Evolutionary conservation across 768 basidiomycete genomes (phyloP).

Genomic region (Tricholoma saponaceum): DNA sequence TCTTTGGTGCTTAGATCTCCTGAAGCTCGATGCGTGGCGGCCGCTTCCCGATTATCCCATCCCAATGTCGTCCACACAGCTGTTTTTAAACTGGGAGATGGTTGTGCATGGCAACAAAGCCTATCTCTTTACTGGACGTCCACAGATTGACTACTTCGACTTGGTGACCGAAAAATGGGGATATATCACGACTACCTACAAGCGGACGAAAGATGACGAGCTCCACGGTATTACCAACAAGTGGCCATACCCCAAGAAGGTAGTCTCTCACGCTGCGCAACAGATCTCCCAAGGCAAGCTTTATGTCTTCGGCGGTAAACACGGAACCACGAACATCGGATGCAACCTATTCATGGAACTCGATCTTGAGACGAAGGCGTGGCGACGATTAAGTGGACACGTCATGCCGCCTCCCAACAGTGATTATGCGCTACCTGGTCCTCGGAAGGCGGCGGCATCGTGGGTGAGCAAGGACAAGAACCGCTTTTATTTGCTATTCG

Average conservation of each 20-base stretch:
- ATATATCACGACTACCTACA: constrained; percentile 21
- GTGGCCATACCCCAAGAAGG: constrained; percentile 25
- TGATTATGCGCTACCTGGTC: constrained; percentile 25
- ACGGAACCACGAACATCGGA: constrained; percentile 23
- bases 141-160: constrained; percentile 30
- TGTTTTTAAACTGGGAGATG: constrained; percentile 20
- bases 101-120: constrained; percentile 26
- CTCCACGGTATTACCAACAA: constrained; percentile 14
- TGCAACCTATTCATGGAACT: constrained; percentile 35
- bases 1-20: constrained; percentile 23
- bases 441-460: constrained; percentile 27
- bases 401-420: constrained; percentile 13
- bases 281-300: constrained; percentile 27
- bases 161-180: constrained; percentile 31
- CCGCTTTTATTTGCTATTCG: constrained; percentile 30
- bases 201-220: constrained; percentile 12
- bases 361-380: constrained; percentile 27
- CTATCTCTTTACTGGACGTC: constrained; percentile 31
- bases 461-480: constrained; percentile 29
- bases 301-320: constrained; percentile 35
- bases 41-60: constrained; percentile 23
- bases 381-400: constrained; percentile 14
- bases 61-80: constrained; percentile 7
- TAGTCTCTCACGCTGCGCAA: constrained; percentile 12
- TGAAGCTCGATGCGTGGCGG: constrained; percentile 21